A percentile compares a stretch with the other conserved stretches of the same genome.
Evolutionary conservation across 805 yeast genomes (phyloP).

Genomic region (Tanozyma kutaoensis): DNA sequence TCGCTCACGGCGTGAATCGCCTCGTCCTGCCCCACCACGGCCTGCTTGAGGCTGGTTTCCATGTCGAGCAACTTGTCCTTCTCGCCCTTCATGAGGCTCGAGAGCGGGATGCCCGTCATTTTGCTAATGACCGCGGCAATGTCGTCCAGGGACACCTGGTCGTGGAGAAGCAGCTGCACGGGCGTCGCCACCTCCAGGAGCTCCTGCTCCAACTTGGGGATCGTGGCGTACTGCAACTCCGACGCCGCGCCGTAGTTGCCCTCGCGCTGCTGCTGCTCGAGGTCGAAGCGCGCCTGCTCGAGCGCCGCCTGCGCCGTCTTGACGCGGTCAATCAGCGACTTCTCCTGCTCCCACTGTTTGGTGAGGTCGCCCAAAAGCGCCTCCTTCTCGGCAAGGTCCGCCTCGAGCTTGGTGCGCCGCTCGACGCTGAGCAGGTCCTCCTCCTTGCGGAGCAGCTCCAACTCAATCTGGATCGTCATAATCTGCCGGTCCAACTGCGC

Average conservation of each 20-base stretch:
- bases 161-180: slow-evolving; percentile 48
- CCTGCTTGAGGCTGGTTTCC: slow-evolving; percentile 65
- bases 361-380: slow-evolving; percentile 62
- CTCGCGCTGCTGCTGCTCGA: slow-evolving; percentile 70
- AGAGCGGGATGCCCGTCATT: slow-evolving; percentile 94
- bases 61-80: slow-evolving; percentile 79
- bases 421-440: slow-evolving; percentile 76
- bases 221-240: slow-evolving; percentile 72
- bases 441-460: slow-evolving; percentile 88
- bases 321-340: slow-evolving; percentile 57
- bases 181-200: slow-evolving; percentile 23
- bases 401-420: slow-evolving; percentile 61
- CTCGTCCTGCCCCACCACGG: slow-evolving; percentile 92
- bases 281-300: slow-evolving; percentile 72
- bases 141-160: slow-evolving; percentile 87
- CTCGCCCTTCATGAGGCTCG: slow-evolving; percentile 85
- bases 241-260: slow-evolving; percentile 87
- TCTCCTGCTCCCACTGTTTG: slow-evolving; percentile 78
- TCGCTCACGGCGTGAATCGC: slow-evolving; percentile 84
- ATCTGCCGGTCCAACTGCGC: slow-evolving; percentile 78
- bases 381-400: slow-evolving; percentile 47
- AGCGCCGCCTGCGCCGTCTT: slow-evolving; percentile 71
- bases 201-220: slow-evolving; percentile 64
- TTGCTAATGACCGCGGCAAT: slow-evolving; percentile 85
- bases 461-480: slow-evolving; percentile 89